A percentile compares a stretch with the other conserved stretches of the same genome.
Conservation (phyloP, 768 basidiomycete genomes). For the Boletus reticulatus region DNA sequence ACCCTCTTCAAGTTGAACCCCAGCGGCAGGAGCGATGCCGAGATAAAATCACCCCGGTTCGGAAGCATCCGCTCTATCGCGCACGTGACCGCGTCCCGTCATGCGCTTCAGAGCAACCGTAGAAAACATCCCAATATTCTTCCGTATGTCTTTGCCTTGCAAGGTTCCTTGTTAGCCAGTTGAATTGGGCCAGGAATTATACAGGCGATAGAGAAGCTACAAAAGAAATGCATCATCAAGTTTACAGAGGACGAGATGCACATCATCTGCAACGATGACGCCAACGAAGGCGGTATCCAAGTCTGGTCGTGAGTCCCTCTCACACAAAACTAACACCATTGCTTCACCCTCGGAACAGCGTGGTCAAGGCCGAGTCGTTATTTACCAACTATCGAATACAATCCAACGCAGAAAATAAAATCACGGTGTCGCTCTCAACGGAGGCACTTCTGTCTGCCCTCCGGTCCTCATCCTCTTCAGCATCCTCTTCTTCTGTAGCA, state of each 20-base stretch:
- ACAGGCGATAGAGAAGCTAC: slow-evolving; percentile 79
- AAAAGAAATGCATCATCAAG: slow-evolving; percentile 81
- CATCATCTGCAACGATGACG: slow-evolving; percentile 80
- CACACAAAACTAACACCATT: slow-evolving; percentile 26
- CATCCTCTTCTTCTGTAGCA: slow-evolving; percentile 37
- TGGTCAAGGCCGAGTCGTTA: slow-evolving; percentile 64
- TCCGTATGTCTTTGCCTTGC: slow-evolving; percentile 36
- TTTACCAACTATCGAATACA: slow-evolving; percentile 82
- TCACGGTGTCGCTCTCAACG: slow-evolving; percentile 67
- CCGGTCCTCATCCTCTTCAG: slow-evolving; percentile 55
- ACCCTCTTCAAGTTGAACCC: slow-evolving; percentile 8
- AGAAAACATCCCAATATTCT: slow-evolving; percentile 57
- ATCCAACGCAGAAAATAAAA: slow-evolving; percentile 81
- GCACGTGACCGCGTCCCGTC: slow-evolving; percentile 27
- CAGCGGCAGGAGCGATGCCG: slow-evolving; percentile 7
- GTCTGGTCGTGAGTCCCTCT: slow-evolving; percentile 68
- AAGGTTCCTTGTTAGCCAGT: not conserved
- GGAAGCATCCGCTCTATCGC: slow-evolving; percentile 10
- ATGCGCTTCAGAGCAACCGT: slow-evolving; percentile 67
- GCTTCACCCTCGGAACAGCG: slow-evolving; percentile 34
- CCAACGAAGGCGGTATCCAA: slow-evolving; percentile 81
- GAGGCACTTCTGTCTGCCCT: slow-evolving; percentile 76
- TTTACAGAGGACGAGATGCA: slow-evolving; percentile 73
- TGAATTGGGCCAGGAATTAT: slow-evolving; percentile 54
- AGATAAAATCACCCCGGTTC: slow-evolving; percentile 5